Conservation (phyloP, 2,329 filamentous ascomycete genomes). For the Stachybotrys echinatus region DNA sequence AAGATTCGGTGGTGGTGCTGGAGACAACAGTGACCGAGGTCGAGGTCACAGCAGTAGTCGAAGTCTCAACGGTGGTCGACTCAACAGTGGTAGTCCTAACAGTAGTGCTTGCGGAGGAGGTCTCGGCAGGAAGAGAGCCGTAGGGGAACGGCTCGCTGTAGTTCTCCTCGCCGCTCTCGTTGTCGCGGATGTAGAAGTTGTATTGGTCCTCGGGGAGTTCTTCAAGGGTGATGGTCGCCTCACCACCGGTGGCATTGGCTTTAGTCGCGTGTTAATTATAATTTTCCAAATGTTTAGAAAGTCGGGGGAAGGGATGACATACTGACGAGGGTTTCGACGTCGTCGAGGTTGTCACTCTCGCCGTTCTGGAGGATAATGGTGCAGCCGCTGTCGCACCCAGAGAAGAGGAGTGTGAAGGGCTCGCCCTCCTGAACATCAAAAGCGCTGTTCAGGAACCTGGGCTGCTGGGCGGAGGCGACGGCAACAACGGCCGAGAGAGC, state of each 20-base stretch:
- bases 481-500: slow-evolving; percentile 21
- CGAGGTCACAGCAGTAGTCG: slow-evolving; percentile 5
- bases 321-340: slow-evolving; percentile 24
- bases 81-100: slow-evolving; percentile 4
- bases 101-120: slow-evolving; percentile 13
- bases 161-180: slow-evolving; percentile 19
- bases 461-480: slow-evolving; percentile 19
- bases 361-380: slow-evolving; percentile 29
- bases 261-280: neutral
- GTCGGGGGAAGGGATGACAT: slow-evolving; percentile 8
- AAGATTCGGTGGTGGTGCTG: slow-evolving; percentile 2
- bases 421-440: slow-evolving; percentile 21
- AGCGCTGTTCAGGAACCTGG: slow-evolving; percentile 24
- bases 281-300: neutral
- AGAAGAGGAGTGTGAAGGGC: slow-evolving; percentile 25
- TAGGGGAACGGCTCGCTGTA: slow-evolving; percentile 25
- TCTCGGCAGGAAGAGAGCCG: neutral
- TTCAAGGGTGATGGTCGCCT: slow-evolving; percentile 21
- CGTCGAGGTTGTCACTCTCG: slow-evolving; percentile 17
- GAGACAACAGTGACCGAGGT: slow-evolving; percentile 4
- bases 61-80: slow-evolving; percentile 5
- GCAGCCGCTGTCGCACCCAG: slow-evolving; percentile 25
- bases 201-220: slow-evolving; percentile 23
- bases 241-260: slow-evolving; percentile 13
- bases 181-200: slow-evolving; percentile 27